Evolutionary conservation across 495 filamentous ascomycete species (phyloP).

Genomic region (Daldinia bambusicola): DNA sequence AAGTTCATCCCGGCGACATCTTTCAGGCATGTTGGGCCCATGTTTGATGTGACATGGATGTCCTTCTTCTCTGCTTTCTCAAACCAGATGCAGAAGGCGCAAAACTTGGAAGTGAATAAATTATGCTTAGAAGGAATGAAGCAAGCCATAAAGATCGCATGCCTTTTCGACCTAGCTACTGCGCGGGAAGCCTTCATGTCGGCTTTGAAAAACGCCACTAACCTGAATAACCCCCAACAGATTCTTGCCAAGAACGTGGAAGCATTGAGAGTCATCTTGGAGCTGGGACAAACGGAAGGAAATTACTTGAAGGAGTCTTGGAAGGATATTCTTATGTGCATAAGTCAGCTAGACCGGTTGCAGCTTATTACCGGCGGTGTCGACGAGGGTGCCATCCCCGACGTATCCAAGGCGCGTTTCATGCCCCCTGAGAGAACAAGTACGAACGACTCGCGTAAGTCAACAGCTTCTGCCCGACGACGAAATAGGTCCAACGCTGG

Average conservation of each 20-base stretch:
- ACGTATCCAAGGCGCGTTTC: conserved; percentile 86
- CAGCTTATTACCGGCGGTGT: conserved; percentile 95
- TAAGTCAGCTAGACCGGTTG: conserved; percentile 94
- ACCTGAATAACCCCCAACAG: conserved; percentile 92
- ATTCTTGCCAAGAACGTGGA: conserved; percentile 98
- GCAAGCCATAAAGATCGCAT: conserved; percentile 89
- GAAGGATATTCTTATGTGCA: conserved; percentile 94
- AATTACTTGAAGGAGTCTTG: conserved; percentile 89
- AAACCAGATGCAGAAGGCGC: conserved; percentile 87
- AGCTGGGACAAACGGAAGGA: conserved; percentile 90
- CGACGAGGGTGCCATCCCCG: conserved; percentile 89
- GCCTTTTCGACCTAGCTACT: conserved; percentile 90
- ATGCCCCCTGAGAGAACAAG: conserved; percentile 64
- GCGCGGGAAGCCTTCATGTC: conserved; percentile 94
- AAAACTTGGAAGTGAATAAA: conserved; percentile 89
- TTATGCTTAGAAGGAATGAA: conserved; percentile 96
- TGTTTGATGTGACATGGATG: conserved; percentile 99
- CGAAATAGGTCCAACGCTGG: conserved; percentile 73
- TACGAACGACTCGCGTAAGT: conserved; percentile 67
- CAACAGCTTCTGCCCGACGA: conserved; percentile 70
- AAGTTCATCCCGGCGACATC: conserved; percentile 93
- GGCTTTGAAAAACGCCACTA: conserved; percentile 91
- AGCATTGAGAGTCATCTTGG: conserved; percentile 87
- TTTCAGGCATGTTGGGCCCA: conserved; percentile 92
- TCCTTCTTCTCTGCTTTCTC: conserved; percentile 94